Evolutionary conservation across 106 monocot species (phyloP), one percentile per base, ranked within the genome.

Genomic region (Phalaenopsis equestris): DNA sequence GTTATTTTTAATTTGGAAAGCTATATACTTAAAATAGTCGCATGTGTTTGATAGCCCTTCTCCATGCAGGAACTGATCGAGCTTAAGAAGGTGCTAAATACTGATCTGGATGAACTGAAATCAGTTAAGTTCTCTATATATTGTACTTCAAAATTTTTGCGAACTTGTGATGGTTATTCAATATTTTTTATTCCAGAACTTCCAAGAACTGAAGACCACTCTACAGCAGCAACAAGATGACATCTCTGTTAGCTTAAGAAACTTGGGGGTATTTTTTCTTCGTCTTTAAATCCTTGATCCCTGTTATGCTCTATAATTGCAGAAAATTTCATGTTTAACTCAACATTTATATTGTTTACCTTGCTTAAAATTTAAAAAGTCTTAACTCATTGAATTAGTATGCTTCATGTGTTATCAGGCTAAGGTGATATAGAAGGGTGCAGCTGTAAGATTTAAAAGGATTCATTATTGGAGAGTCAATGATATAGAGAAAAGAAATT

Each of bases 71-170:
- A 75, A 23, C 47, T 75, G 47, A 48, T 17, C 18, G 47, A 75
- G 3, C 75, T 75, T 48, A 75, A 75, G 47, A 47, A 47, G 75
- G 21, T 16, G 23, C 47, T 75, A 75, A 48, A 48, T 9, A 46
- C 75, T 46, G 75, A 75, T 46, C 75, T 75, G 43, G 75, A 48
- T 8, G 47, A 75, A 48, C 43, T 75, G 75, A 75, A 75, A 75
- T 75, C 75, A 75, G 75, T 75, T 75, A 21, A 48, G 75, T 24
- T 47, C 41, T 7, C 10, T 24, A 23, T 21, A 48, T 16, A 46
- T 47, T 75, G 17, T 75, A 46, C 7, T 48, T 12, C 2, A 75
- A 23, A 30, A 30, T 21, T 23, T 47, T 45, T 75, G 47, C 9
- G 10, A n/a, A 48, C 9, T 23, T 48, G 1, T 75, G 8, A 23